Evolutionary conservation across 371 early-diverging fungal species (phyloP).

Genomic region (Mortierella sp.): DNA sequence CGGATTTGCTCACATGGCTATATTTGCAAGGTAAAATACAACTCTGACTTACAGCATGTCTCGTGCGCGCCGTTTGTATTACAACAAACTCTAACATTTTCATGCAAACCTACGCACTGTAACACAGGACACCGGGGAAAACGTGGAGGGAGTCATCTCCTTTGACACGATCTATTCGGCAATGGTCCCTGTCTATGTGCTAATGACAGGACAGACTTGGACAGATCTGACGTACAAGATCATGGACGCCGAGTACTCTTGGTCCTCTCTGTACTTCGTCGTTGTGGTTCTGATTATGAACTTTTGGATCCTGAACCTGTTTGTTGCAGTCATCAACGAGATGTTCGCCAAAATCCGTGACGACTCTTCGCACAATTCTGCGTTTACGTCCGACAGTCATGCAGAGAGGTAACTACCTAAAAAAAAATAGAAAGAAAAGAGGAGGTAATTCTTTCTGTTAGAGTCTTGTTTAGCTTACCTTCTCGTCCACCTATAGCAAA

Average conservation of each 20-base stretch:
- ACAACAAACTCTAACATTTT: background rate
- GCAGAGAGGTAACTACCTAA: background rate
- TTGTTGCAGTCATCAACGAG: conserved; percentile 78
- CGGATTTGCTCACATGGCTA: conserved; percentile 66
- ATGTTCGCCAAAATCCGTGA: conserved; percentile 80
- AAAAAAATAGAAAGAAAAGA: background rate
- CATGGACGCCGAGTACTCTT: conserved; percentile 73
- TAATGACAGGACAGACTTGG: conserved; percentile 68
- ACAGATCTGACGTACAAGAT: conserved; percentile 76
- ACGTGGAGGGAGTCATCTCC: conserved; percentile 53
- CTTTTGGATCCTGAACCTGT: conserved; percentile 77
- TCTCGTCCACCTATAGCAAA: conserved; percentile 19
- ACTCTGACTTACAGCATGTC: too few relatives aligned
- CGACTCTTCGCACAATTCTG: conserved; percentile 70
- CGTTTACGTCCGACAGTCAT: conserved; percentile 59
- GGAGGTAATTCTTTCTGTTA: background rate
- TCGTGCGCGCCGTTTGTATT: too few relatives aligned
- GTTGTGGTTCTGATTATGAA: conserved; percentile 74
- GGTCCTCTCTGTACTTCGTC: conserved; percentile 71
- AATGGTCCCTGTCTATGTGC: conserved; percentile 68
- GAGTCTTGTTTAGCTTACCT: background rate
- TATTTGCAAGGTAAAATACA: conserved; percentile 64
- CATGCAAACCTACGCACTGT: background rate
- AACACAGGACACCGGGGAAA: conserved; percentile 55
- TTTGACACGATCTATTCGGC: conserved; percentile 72